Evolutionary conservation across 2,329 filamentous ascomycete species (phyloP).

Genomic region (Colletotrichum magnum): DNA sequence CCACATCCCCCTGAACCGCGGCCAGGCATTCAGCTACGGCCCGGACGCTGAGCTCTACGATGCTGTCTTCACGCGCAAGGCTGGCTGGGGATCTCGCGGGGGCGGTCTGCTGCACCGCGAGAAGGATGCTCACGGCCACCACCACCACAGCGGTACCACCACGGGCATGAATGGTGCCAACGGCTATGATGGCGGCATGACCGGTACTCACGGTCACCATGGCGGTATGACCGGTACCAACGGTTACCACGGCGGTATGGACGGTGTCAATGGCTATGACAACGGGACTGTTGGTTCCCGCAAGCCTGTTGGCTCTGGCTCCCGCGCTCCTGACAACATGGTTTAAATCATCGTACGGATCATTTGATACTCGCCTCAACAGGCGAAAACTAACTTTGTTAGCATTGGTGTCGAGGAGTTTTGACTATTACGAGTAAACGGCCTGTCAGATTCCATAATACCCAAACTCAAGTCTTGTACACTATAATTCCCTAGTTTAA

Average conservation of each 20-base stretch:
- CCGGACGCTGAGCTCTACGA: slow-evolving; percentile 63
- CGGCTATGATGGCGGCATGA: not conserved
- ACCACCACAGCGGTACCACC: slow-evolving; percentile 17
- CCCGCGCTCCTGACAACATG: slow-evolving; percentile 27
- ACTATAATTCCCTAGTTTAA: too few relatives aligned
- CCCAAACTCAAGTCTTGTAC: too few relatives aligned
- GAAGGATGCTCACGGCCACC: slow-evolving; percentile 26
- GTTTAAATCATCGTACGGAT: slow-evolving; percentile 3
- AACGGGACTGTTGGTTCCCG: slow-evolving; percentile 17
- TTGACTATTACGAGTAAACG: too few relatives aligned
- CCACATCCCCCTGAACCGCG: slow-evolving; percentile 75
- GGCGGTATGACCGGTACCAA: not conserved
- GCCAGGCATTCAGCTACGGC: slow-evolving; percentile 67
- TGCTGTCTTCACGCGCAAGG: slow-evolving; percentile 71
- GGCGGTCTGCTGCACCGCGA: slow-evolving; percentile 44
- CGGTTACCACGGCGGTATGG: not conserved
- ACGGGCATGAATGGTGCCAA: slow-evolving; percentile 5
- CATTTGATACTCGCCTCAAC: too few relatives aligned
- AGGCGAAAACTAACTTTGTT: too few relatives aligned
- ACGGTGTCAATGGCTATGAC: slow-evolving; percentile 1
- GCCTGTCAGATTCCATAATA: too few relatives aligned
- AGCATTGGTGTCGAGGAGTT: not conserved
- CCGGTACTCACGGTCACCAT: not conserved
- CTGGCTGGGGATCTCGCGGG: slow-evolving; percentile 66
- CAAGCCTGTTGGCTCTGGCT: slow-evolving; percentile 36